A percentile compares a stretch with the other conserved stretches of the same genome.
Evolutionary conservation across 1,284 basidiomycete genomes (phyloP).

Genomic region (Caloboletus inedulis): DNA sequence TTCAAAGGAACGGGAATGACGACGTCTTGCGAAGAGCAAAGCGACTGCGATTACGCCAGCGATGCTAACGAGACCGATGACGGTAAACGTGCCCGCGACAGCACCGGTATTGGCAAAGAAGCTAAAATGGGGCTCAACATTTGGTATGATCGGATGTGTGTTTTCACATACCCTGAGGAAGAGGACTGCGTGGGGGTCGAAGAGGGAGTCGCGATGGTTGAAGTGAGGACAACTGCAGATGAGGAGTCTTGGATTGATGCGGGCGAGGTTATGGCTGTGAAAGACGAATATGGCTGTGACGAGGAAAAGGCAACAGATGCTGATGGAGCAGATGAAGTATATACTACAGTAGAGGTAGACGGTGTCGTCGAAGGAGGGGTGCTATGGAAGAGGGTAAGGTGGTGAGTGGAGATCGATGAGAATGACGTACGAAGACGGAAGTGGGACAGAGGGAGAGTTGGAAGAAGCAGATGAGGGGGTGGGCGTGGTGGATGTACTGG

Average conservation of each 20-base stretch:
- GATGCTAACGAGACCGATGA: conserved; percentile 32
- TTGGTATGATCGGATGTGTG: neutral
- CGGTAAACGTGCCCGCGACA: conserved; percentile 47
- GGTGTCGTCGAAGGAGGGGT: neutral
- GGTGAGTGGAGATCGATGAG: neutral
- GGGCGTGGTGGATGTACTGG: neutral
- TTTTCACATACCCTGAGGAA: conserved; percentile 19
- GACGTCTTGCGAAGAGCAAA: conserved; percentile 28
- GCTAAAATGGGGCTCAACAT: conserved; percentile 24
- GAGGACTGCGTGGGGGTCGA: conserved; percentile 18
- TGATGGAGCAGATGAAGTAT: conserved; percentile 1
- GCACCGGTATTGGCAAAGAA: conserved; percentile 48
- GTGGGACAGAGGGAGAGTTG: neutral
- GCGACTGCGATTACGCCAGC: conserved; percentile 27
- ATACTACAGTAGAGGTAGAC: neutral
- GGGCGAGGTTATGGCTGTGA: neutral
- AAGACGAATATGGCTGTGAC: conserved; percentile 7
- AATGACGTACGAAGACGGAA: conserved; percentile 8
- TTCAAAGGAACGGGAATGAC: conserved; percentile 18
- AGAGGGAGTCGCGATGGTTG: conserved; percentile 11
- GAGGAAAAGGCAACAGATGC: neutral
- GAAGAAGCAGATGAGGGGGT: neutral
- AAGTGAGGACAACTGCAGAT: neutral
- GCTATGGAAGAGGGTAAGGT: neutral
- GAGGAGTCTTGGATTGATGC: neutral